A percentile compares a stretch with the other conserved stretches of the same genome.
phyloP scores from a whole-genome alignment of 2,329 filamentous ascomycete genomes.

The Hysterium pulicare region DNA sequence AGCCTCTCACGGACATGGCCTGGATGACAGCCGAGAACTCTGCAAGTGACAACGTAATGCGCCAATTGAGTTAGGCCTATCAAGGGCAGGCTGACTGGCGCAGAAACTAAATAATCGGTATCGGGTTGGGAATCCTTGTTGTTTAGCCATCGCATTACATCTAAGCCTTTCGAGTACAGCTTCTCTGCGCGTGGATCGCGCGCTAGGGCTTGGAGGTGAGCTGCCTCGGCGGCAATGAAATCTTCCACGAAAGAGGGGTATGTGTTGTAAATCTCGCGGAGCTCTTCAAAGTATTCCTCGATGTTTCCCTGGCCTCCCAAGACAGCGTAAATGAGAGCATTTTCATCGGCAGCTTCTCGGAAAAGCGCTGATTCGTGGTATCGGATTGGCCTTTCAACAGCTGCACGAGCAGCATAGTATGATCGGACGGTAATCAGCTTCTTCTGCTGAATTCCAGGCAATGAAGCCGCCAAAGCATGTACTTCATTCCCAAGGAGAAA shows the following conservation, averaged over 20 bases:
- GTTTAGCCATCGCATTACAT: conserved; percentile 90
- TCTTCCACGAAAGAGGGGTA: conserved; percentile 90
- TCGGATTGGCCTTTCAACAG: conserved; percentile 80
- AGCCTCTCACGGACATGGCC: conserved; percentile 83
- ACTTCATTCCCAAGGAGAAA: conserved; percentile 96
- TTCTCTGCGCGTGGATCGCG: conserved; percentile 85
- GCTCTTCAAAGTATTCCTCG: conserved; percentile 98
- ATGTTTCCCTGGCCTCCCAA: conserved; percentile 98
- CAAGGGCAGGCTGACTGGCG: conserved; percentile 90
- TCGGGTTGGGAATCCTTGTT: conserved; percentile 87
- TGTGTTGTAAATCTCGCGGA: conserved; percentile 84
- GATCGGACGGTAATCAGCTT: conserved; percentile 84
- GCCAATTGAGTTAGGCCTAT: conserved; percentile 95
- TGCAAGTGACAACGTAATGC: conserved; percentile 93
- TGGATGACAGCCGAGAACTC: conserved; percentile 83
- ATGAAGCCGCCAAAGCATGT: conserved; percentile 77
- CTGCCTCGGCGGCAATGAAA: conserved; percentile 74
- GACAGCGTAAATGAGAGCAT: conserved; percentile 84
- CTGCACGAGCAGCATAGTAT: conserved; percentile 87
- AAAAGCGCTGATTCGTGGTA: conserved; percentile 91
- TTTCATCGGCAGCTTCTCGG: conserved; percentile 78
- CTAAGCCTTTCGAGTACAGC: conserved; percentile 94
- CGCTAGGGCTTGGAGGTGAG: conserved; percentile 81
- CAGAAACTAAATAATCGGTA: conserved; percentile 88
- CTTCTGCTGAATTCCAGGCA: conserved; percentile 90